These are phyloP conservation scores for Capsella bursapastoris DNA, from an alignment of 345 rosid genomes.

Conservation along the genomic window DNA sequence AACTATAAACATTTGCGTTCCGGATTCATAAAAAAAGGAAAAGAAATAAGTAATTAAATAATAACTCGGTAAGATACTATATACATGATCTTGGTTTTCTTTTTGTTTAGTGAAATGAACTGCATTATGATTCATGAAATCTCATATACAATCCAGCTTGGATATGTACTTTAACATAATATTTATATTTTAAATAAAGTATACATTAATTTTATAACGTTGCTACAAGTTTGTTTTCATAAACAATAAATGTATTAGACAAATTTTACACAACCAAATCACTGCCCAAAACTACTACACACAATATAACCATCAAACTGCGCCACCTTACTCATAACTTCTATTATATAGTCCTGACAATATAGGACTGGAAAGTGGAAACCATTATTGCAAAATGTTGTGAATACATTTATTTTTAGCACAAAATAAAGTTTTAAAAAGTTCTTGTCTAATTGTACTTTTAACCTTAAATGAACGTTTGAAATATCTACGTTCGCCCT, in stretches of 20 bases:
- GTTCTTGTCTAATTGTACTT: constrained; percentile 11
- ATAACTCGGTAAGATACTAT: not conserved
- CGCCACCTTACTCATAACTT: not conserved
- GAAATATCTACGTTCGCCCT: constrained; percentile 6
- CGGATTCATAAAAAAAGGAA: not conserved
- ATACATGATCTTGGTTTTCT: not conserved
- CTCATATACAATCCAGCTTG: not conserved
- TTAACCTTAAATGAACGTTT: constrained; percentile 14
- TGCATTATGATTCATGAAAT: not conserved
- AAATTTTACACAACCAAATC: too few relatives aligned
- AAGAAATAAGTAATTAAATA: not conserved
- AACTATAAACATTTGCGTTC: not conserved
- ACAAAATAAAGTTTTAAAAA: not conserved
- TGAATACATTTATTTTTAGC: constrained; percentile 24
- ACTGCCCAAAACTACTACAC: not conserved
- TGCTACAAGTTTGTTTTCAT: too few relatives aligned
- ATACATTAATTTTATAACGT: too few relatives aligned
- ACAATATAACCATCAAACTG: not conserved
- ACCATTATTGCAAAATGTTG: not conserved
- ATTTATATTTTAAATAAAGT: too few relatives aligned
- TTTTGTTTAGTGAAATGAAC: not conserved
- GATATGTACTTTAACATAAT: too few relatives aligned
- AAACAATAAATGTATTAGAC: too few relatives aligned
- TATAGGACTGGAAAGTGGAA: constrained; percentile 14
- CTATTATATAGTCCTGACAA: constrained; percentile 8